phyloP scores from a whole-genome alignment of 805 yeast species.

The Wickerhamomyces alni region DNA sequence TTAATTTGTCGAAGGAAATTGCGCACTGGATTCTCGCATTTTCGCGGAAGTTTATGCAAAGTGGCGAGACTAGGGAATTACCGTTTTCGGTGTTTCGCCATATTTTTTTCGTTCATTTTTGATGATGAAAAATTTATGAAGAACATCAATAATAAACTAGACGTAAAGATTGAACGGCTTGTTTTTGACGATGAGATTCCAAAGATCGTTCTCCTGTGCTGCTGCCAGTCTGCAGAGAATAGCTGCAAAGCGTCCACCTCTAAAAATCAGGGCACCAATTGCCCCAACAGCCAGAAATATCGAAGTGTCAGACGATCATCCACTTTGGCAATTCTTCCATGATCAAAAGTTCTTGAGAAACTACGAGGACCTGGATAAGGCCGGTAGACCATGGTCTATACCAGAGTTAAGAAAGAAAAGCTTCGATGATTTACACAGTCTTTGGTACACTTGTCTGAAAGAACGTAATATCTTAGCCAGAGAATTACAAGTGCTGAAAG shows the following conservation, averaged over 20 bases:
- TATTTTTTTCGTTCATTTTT: background rate
- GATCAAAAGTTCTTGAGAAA: constrained; percentile 57
- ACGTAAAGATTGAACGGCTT: background rate
- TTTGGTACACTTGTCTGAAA: constrained; percentile 84
- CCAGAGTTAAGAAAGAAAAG: constrained; percentile 87
- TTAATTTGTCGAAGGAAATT: no score
- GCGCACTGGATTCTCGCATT: no score
- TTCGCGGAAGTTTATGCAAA: background rate
- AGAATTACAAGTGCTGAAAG: constrained; percentile 57
- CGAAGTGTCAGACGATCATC: constrained; percentile 76
- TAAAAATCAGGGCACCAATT: constrained; percentile 69
- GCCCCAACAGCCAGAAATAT: constrained; percentile 75
- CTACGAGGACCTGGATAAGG: constrained; percentile 43
- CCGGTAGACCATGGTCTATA: constrained; percentile 78
- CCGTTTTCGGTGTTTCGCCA: background rate
- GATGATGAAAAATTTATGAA: background rate
- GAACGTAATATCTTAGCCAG: constrained; percentile 77
- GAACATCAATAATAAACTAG: background rate
- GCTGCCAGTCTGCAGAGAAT: constrained; percentile 11
- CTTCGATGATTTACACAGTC: constrained; percentile 83
- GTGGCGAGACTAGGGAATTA: background rate
- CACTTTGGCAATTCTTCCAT: constrained; percentile 88
- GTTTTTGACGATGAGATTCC: background rate
- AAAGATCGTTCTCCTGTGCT: constrained; percentile 14
- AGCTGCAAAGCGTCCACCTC: constrained; percentile 11